Base-by-base conservation (phyloP, 2,329 filamentous ascomycete species). In the Paecilomyces niveus region DNA sequence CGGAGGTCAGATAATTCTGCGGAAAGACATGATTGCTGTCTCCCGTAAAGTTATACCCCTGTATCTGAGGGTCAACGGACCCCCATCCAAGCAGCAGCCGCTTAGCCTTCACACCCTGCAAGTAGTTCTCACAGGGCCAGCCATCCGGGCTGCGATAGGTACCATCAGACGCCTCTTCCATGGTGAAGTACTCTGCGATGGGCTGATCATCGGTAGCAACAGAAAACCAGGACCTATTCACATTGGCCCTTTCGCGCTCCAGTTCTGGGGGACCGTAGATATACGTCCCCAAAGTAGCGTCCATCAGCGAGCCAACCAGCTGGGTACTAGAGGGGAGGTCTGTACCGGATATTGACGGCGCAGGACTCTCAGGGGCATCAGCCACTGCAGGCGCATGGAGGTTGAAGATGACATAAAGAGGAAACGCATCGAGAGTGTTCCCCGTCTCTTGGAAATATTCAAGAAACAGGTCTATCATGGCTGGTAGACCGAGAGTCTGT, bases 121-220 rank as follows among this genome's bases (percentile, higher is more conserved):
- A 70, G 63, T 80, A 85, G 21, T 79, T 77, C 63, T 84, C 81
- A n/a, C 80, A 81, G 0, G 86, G 86, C 86, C 86, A 89, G 10
- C 86, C 86, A 70, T 85, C 78, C 0, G 76, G 67, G 0, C 85
- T 87, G 21, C 76, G 76, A 35, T 73, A 72, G n/a, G 58, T 62
- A 18, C 76, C 74, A 2, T 70, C 63, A 10, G 64, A 54, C 49
- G 74, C 64, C 29, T 70, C 65, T 8, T 78, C 66, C 0, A 75
- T 74, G 5, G 72, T 73, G 59, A 83, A 85, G 64, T 86, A 89
- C 24, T 79, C 76, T 2, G 70, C 62, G 21, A 80, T 74, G 1
- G 84, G 83, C 39, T 75, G 73, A 55, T 79, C 76, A 54, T 59
- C 67, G 32, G 65, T 70, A 18, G 66, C 60, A 15, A 76, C 73